Base-by-base conservation (phyloP, 805 yeast species). In the Barnettozyma vustinii region DNA sequence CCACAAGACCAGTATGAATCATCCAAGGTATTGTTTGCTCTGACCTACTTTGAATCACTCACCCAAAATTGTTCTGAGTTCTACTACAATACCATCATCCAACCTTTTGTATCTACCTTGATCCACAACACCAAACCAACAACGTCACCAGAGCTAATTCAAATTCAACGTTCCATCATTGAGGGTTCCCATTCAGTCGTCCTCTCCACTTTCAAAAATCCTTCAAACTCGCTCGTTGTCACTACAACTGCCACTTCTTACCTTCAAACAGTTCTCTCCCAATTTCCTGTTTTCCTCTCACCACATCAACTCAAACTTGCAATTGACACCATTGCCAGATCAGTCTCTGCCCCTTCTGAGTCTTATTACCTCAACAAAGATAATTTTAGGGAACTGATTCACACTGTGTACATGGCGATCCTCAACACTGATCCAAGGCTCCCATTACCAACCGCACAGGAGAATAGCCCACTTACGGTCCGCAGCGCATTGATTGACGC, bases 171-270 rank as follows among this genome's bases (percentile, higher is more conserved):
- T 25, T 61, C 67, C 2, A 55, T 80, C 5, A 63, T 81, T 10
- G 92, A 85, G 58, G 77, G 83, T 0, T 71, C 81, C 1, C 92
- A 85, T 60, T 80, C 89, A 0, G 84, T 83, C 1, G 66, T 74
- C 59, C 58, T 79, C 25, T 62, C 72, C 5, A 66, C 69, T 18
- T 58, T 55, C 27, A 48, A 60, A 36, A 49, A 46, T 9, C 59
- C 58, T 15, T 49, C 37, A 20, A 57, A 55, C 44, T 50, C 67
- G 1, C 53, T 40, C 16, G 58, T 52, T n/a, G 53, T 52, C 6
- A 57, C 62, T 8, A 37, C 50, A 1, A 55, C 57, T 9, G 62
- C 71, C 4, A 52, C 66, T 2, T 58, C 60, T 9, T 84, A 84
- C 56, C 61, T 80, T 9, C 68, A 68, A 4, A 64, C 79, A 19